These are phyloP conservation scores for Poa annua DNA, from an alignment of 176 grass and related monocot genomes.

Conservation along the genomic window DNA sequence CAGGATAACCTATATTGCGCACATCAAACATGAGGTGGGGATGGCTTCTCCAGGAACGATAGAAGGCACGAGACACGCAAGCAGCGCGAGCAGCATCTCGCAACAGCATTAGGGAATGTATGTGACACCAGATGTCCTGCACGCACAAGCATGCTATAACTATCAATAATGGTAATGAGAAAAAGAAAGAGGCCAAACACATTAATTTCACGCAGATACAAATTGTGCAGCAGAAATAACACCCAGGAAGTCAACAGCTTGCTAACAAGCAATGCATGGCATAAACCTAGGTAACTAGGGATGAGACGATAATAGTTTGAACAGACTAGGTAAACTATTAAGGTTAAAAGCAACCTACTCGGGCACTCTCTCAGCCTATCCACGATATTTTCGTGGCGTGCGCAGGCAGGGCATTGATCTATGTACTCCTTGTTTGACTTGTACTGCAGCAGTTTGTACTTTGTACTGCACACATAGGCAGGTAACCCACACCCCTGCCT, in stretches of 20 bases:
- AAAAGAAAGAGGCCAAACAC: background rate
- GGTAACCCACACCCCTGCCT: too few relatives aligned
- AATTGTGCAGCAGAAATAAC: background rate
- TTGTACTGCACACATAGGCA: too few relatives aligned
- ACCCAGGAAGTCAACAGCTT: background rate
- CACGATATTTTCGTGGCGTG: too few relatives aligned
- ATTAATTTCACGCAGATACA: background rate
- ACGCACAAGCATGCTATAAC: background rate
- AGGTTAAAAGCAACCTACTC: too few relatives aligned
- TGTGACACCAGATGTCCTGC: background rate
- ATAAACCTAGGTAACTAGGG: background rate
- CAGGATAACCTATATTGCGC: background rate
- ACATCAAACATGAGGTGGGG: background rate
- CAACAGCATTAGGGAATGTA: background rate
- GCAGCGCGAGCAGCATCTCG: background rate
- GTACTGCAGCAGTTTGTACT: too few relatives aligned
- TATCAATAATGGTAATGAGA: background rate
- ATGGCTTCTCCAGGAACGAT: background rate
- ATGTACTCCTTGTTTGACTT: too few relatives aligned
- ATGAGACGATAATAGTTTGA: background rate
- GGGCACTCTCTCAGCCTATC: too few relatives aligned
- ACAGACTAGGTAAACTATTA: background rate
- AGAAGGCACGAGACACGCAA: background rate
- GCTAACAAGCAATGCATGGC: background rate
- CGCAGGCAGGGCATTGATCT: too few relatives aligned